Base-by-base conservation (phyloP, 2,329 filamentous ascomycete genomes). In the Calonectria pseudoturangicola region DNA sequence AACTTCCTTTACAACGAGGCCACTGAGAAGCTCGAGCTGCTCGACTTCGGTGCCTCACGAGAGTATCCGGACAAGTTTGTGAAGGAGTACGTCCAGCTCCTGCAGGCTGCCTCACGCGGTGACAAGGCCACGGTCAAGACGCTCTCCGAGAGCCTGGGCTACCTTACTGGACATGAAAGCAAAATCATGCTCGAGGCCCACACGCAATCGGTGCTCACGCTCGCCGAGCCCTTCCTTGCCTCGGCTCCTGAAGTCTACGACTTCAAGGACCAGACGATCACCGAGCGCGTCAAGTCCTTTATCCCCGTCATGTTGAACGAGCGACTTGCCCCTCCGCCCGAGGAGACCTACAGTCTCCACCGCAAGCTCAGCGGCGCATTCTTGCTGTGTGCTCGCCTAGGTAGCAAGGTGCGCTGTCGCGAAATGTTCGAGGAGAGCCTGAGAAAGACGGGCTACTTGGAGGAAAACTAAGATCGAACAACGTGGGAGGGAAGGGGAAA, bases 291-390 rank as follows among this genome's bases (percentile, higher is more conserved):
- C 70, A 92, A 96, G 80, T 90, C 88, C 4, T 89, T 98, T 66
- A 98, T 99, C 77, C 97, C 97, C 18, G 87, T 98, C 66, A 99
- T 99, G 97, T 89, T 99, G 58, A 91, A 91, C 70, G 97, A 99
- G 87, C 87, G 97, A 43, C 86, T 99, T 25, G 92, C 95, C 18
- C 96, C 97, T 28, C 97, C 97, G 28, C 97, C 97, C 0, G 97
- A 99, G 86, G 97, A 99, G 88, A 99, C 97, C 66, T 99, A 99
- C 82, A 96, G 93, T 82, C 85, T 99, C 80, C 97, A 99, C 84
- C 91, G 97, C 73, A 99, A 99, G 86, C 86, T 99, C 68, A 98
- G 95, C 83, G 97, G 97, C 0, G 97, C 97, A 0, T 99, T 99
- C 82, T 85, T 99, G 80, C 88, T 99, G 21, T 99, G 97, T 83